Conservation (phyloP, 1,139 yeast species). For the Kodamaea suecica region DNA sequence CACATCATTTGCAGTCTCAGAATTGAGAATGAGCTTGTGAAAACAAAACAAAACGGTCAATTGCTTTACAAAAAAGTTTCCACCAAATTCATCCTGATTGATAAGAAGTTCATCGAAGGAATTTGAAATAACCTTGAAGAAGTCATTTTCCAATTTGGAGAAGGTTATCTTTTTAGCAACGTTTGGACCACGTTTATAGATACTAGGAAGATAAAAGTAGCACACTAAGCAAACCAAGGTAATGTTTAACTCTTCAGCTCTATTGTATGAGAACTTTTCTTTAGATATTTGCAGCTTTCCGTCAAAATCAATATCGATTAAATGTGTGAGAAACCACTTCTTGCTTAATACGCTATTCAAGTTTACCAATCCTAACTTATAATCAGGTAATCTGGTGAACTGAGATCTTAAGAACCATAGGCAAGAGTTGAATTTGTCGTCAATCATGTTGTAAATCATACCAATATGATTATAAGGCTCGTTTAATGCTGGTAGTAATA, state of each 20-base stretch:
- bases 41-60: slow-evolving; percentile 25
- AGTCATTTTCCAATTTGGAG: slow-evolving; percentile 26
- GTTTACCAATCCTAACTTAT: slow-evolving; percentile 41
- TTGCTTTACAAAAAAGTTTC: slow-evolving; percentile 22
- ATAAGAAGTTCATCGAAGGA: slow-evolving; percentile 10
- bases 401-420: slow-evolving; percentile 58
- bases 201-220: slow-evolving; percentile 28
- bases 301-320: slow-evolving; percentile 17
- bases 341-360: slow-evolving; percentile 31
- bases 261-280: slow-evolving; percentile 1
- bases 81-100: slow-evolving; percentile 8
- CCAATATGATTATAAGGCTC: slow-evolving; percentile 69
- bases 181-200: slow-evolving; percentile 24
- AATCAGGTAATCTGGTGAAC: slow-evolving; percentile 50
- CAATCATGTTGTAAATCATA: slow-evolving; percentile 45
- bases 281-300: slow-evolving; percentile 1
- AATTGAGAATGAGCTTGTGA: slow-evolving; percentile 14
- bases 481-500: slow-evolving; percentile 60
- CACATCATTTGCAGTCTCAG: slow-evolving; percentile 8
- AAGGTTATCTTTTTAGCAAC: slow-evolving; percentile 25
- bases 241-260: slow-evolving; percentile 19
- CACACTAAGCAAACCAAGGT: slow-evolving; percentile 29
- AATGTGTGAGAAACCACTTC: slow-evolving; percentile 28
- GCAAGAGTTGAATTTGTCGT: slow-evolving; percentile 32
- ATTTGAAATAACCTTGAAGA: slow-evolving; percentile 15